phyloP scores from a whole-genome alignment of 768 basidiomycete genomes.

The Strobilomyces echinocephalus region DNA sequence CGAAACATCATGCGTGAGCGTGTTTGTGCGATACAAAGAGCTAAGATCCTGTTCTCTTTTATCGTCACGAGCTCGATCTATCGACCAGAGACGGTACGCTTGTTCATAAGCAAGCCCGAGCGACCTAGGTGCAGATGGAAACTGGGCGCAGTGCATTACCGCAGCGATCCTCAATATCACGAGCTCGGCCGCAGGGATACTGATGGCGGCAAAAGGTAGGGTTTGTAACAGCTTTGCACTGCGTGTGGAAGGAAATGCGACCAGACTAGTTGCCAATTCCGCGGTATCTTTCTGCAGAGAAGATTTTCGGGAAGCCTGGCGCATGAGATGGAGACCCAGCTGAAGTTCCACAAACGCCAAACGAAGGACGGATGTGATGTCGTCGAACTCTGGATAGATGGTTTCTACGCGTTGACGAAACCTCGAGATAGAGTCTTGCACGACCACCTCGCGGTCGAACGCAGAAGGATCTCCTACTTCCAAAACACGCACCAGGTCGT shows the following conservation, averaged over 20 bases:
- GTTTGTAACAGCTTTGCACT: slow-evolving; percentile 37
- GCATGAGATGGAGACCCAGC: slow-evolving; percentile 64
- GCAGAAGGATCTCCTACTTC: slow-evolving; percentile 35
- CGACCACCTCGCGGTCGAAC: slow-evolving; percentile 54
- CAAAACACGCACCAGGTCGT: slow-evolving; percentile 41
- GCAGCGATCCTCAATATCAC: slow-evolving; percentile 46
- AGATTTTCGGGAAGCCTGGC: slow-evolving; percentile 22
- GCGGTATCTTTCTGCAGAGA: slow-evolving; percentile 16
- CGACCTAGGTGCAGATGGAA: slow-evolving; percentile 1
- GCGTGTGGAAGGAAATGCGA: slow-evolving; percentile 51
- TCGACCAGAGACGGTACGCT: slow-evolving; percentile 74
- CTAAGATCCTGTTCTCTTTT: slow-evolving; percentile 58
- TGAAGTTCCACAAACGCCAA: slow-evolving; percentile 61
- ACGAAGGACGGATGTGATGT: slow-evolving; percentile 65
- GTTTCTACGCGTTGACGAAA: slow-evolving; percentile 69
- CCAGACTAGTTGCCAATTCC: slow-evolving; percentile 33
- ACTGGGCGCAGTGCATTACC: slow-evolving; percentile 21
- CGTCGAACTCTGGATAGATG: slow-evolving; percentile 65
- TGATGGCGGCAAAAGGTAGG: slow-evolving; percentile 9
- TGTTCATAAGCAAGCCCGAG: slow-evolving; percentile 62
- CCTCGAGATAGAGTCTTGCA: slow-evolving; percentile 75
- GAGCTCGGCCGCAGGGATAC: slow-evolving; percentile 25
- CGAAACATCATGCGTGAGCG: slow-evolving; percentile 46
- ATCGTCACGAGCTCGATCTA: slow-evolving; percentile 67
- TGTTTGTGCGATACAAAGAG: slow-evolving; percentile 71